These are phyloP conservation scores for Penicillium dipodomyicola DNA, from an alignment of 495 filamentous ascomycete species.

Conservation along the genomic window DNA sequence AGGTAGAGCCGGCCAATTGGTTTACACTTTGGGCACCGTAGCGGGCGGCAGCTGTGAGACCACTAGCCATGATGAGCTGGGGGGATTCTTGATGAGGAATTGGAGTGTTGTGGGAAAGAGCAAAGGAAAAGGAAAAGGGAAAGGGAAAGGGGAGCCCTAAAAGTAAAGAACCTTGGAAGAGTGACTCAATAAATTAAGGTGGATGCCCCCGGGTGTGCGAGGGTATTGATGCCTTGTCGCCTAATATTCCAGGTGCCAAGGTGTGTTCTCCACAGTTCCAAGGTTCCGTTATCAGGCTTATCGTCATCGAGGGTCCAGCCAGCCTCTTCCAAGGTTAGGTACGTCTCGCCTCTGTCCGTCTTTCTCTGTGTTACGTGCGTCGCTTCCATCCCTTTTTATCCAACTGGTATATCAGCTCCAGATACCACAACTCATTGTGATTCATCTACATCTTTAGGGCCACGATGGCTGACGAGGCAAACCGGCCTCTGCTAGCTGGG, in stretches of 20 bases:
- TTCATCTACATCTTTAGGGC: constrained; percentile 17
- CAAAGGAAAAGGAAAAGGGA: not conserved
- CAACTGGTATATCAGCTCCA: not conserved
- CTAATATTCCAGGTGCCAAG: constrained; percentile 9
- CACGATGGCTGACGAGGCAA: constrained; percentile 40
- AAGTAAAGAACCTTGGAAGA: constrained; percentile 3
- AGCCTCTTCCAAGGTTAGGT: constrained; percentile 7
- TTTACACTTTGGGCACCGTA: constrained; percentile 35
- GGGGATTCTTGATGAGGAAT: not conserved
- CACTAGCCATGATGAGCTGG: constrained; percentile 33
- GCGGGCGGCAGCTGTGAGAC: constrained; percentile 57
- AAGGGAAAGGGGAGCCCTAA: not conserved
- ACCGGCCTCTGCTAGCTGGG: constrained; percentile 31
- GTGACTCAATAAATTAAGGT: constrained; percentile 24
- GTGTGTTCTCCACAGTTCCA: constrained; percentile 24
- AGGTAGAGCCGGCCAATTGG: constrained; percentile 34
- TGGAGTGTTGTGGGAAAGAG: constrained; percentile 13
- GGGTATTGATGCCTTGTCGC: constrained; percentile 8
- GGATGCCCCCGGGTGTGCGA: constrained; percentile 10
- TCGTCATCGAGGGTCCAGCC: constrained; percentile 23
- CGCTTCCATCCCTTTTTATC: not conserved
- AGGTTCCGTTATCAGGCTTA: constrained; percentile 24
- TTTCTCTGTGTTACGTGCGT: not conserved
- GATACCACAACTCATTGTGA: not conserved
- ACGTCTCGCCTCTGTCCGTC: not conserved